Evolutionary conservation across 108 stramenopile genomes (phyloP).

Genomic region (Cyclotella atomus): DNA sequence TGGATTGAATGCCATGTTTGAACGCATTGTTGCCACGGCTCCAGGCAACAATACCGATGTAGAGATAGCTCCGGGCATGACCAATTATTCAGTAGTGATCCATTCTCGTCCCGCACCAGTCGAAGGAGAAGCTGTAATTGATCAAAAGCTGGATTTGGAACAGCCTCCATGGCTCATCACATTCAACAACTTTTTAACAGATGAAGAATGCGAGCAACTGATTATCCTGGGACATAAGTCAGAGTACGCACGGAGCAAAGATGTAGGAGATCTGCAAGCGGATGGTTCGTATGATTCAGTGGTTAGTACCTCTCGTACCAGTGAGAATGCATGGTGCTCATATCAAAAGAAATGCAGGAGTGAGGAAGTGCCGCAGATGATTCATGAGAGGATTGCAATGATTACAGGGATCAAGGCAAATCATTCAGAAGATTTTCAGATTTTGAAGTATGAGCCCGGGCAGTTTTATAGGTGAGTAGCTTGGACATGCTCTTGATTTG

Average conservation of each 20-base stretch:
- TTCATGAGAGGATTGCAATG: conserved; percentile 53
- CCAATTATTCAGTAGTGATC: conserved; percentile 72
- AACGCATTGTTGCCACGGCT: conserved; percentile 73
- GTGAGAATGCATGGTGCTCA: conserved; percentile 53
- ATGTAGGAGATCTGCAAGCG: conserved; percentile 55
- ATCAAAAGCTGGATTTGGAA: conserved; percentile 42
- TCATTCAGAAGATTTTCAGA: conserved; percentile 83
- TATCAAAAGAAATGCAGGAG: conserved; percentile 29
- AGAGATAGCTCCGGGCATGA: conserved; percentile 59
- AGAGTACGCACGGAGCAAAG: conserved; percentile 68
- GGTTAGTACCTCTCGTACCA: conserved; percentile 50
- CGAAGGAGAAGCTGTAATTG: conserved; percentile 45
- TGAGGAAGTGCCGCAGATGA: conserved; percentile 14
- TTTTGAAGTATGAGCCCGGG: conserved; percentile 66
- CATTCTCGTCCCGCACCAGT: conserved; percentile 63
- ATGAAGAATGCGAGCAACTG: conserved; percentile 69
- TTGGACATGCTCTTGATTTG: too few species aligned
- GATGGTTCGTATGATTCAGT: conserved; percentile 72
- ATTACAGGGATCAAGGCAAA: conserved; percentile 54
- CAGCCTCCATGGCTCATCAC: conserved; percentile 83
- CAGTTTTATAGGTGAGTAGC: too few species aligned
- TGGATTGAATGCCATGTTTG: conserved; percentile 67
- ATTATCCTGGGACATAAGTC: conserved; percentile 56
- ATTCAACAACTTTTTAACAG: conserved; percentile 22
- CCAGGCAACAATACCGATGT: conserved; percentile 74